Percentiles rank a stretch among this genome's conserved stretches.
Evolutionary conservation across 345 rosid genomes (phyloP).

Genomic region (Citrus australasica): DNA sequence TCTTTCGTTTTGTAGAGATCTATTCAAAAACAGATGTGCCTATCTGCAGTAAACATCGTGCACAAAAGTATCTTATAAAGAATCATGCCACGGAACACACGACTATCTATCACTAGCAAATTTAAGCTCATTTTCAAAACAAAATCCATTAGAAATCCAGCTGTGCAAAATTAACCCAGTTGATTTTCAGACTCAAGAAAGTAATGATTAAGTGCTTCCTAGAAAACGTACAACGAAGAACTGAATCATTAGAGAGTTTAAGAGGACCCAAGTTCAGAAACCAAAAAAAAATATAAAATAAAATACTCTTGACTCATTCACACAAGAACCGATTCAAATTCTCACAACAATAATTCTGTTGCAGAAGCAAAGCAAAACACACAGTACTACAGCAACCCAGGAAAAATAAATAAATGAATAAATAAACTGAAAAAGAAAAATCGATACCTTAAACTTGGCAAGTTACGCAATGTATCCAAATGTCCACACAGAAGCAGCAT

Average conservation of each 20-base stretch:
- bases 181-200: background rate
- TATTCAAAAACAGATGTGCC: background rate
- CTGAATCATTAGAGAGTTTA: background rate
- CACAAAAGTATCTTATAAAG: no score
- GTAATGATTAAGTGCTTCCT: background rate
- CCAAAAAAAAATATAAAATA: no score
- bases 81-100: no score
- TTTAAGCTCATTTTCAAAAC: background rate
- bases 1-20: background rate
- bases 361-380: background rate
- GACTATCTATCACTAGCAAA: no score
- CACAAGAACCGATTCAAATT: background rate
- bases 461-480: background rate
- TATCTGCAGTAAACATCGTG: background rate
- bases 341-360: background rate
- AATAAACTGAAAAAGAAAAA: no score
- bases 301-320: background rate
- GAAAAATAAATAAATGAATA: no score
- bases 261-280: background rate
- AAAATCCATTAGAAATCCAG: no score
- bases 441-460: background rate
- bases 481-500: background rate
- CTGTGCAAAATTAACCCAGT: background rate
- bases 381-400: background rate
- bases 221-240: background rate